Percentiles rank a stretch among this genome's conserved stretches.
Evolutionary conservation across 176 grass and related monocot genomes (phyloP).

Genomic region (Rhipidocladum racemiflorum): DNA sequence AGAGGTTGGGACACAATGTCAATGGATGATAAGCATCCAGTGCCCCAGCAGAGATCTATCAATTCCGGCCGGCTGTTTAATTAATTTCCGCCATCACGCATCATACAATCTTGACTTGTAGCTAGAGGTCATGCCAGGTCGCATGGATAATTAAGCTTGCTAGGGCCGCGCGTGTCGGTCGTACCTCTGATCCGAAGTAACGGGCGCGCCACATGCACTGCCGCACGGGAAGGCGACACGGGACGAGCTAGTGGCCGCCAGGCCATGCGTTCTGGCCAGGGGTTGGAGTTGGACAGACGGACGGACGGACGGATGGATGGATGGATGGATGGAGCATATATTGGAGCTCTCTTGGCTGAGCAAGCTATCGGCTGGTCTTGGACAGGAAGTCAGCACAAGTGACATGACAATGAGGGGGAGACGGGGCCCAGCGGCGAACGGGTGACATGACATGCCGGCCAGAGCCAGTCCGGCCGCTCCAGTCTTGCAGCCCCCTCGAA

Average conservation of each 20-base stretch:
- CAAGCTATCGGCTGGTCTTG: neutral
- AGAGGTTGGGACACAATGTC: neutral
- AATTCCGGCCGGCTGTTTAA: neutral
- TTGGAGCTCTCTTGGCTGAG: neutral
- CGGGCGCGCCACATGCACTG: conserved; percentile 34
- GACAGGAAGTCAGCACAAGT: conserved; percentile 51
- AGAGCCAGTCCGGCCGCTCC: neutral
- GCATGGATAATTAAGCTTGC: neutral
- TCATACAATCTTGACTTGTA: neutral
- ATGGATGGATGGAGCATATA: neutral
- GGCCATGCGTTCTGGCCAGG: neutral
- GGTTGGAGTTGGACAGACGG: neutral
- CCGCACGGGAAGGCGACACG: neutral
- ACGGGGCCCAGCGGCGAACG: neutral
- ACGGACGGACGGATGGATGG: neutral
- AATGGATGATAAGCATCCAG: neutral
- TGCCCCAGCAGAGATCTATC: neutral
- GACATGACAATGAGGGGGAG: conserved; percentile 25
- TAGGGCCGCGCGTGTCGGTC: conserved; percentile 7
- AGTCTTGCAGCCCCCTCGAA: neutral
- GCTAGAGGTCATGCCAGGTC: neutral
- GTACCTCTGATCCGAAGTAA: neutral
- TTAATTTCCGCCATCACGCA: neutral
- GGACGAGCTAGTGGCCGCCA: neutral
- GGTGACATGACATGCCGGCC: conserved; percentile 23